Base-by-base conservation (phyloP, 2,329 filamentous ascomycete species). In the Chaetomium olivaceum region DNA sequence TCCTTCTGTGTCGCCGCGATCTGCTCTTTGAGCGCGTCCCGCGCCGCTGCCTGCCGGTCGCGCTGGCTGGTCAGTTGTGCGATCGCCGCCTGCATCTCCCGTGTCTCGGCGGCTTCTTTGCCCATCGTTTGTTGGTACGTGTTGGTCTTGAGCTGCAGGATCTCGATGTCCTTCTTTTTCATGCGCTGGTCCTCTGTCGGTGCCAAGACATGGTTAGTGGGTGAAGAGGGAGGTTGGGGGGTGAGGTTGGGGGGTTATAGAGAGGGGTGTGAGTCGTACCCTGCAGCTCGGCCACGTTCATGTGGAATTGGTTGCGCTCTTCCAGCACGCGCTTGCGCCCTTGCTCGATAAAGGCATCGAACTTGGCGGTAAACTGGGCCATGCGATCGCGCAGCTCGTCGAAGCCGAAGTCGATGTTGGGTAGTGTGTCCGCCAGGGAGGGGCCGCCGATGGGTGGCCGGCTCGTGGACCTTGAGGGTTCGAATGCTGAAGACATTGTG, bases 321-420 rank as follows among this genome's bases (percentile, higher is more conserved):
- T 97, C 93, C 8, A 98, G 78, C 0, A 98, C 92, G 61, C 91
- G 87, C 78, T 96, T 96, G 58, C 94, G 86, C 0, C 93, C 93
- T 69, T 91, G 89, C 74, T 97, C 94, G 69, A 99, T 97, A 73
- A 97, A 98, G 0, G 89, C 88, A 76, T 99, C 95, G 73, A 99
- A 99, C 72, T 88, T 90, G 9, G 87, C 85, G 0, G 91, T 97
- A 77, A 99, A 99, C 69, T 91, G 92, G 62, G 89, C 86, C 95
- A 99, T 98, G 79, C 93, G 91, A 74, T 94, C 92, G 79, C 94
- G 93, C 75, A 99, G 80, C 72, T 97, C 92, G 73, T 98, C 93
- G 77, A 98, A 98, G 65, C 93, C 93, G 77, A 99, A 98, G 78
- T 97, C 93, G 77, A 96, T 91, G 76, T 85, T 91, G 43, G 95